Evolutionary conservation across 1,284 basidiomycete species (phyloP).

Genomic region (Somion occarium): DNA sequence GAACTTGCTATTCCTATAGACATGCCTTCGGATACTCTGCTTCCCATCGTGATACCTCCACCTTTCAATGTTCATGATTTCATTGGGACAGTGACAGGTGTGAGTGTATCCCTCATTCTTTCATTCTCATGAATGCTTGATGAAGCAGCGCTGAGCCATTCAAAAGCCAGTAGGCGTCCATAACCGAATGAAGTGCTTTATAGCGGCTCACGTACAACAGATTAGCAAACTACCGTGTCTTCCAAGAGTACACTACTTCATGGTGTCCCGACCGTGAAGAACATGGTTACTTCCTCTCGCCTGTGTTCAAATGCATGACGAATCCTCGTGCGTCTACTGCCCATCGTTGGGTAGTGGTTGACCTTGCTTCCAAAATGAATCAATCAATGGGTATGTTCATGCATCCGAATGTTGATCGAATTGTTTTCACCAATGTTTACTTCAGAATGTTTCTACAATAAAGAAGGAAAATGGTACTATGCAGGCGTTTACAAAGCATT

Average conservation of each 20-base stretch:
- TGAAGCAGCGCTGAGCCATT: not conserved
- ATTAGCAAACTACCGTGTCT: conserved; percentile 57
- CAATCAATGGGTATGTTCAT: conserved; percentile 51
- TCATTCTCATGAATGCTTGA: not conserved
- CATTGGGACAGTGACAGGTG: conserved; percentile 52
- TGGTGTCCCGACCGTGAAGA: conserved; percentile 79
- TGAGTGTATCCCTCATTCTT: too few species aligned
- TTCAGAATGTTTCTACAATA: conserved; percentile 75
- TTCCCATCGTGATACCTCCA: conserved; percentile 60
- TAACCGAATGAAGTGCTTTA: too few species aligned
- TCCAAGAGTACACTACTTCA: conserved; percentile 60
- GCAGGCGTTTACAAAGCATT: conserved; percentile 70
- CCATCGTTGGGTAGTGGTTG: conserved; percentile 61
- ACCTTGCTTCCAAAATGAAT: conserved; percentile 51
- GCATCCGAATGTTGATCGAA: not conserved
- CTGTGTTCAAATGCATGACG: conserved; percentile 69
- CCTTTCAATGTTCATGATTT: conserved; percentile 66
- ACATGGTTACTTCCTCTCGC: conserved; percentile 69
- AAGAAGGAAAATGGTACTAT: conserved; percentile 75
- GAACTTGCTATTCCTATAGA: conserved; percentile 55
- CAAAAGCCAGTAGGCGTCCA: conserved; percentile 1
- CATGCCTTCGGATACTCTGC: conserved; percentile 58
- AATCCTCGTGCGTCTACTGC: conserved; percentile 69
- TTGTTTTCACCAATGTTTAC: not conserved
- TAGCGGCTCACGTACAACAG: conserved; percentile 34